Base-by-base conservation (phyloP, 352 stramenopile genomes). In the Globisporangium cystogenes region DNA sequence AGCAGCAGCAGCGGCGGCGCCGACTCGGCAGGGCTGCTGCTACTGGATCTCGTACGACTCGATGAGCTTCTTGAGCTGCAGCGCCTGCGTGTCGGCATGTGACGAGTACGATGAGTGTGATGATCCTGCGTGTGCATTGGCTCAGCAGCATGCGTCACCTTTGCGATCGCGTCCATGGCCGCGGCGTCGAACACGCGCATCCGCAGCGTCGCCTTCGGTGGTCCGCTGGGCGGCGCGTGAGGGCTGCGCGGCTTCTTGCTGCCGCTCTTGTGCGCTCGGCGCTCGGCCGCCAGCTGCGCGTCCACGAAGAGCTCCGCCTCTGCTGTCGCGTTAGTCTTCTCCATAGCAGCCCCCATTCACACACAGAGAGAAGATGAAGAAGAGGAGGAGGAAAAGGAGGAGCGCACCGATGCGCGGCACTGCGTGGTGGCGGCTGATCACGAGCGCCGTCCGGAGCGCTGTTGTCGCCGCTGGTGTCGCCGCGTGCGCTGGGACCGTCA, bases 351-450 rank as follows among this genome's bases (percentile, higher is more conserved):
- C n/a, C n/a, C n/a, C n/a, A n/a, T n/a, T n/a, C 6, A n/a, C 31
- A 21, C 21, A 8, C 37, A 36, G 14, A 8, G 1, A 33, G 31
- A 29, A 0, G n/a, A 27, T 10, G 12, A n/a, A n/a, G n/a, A n/a
- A n/a, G n/a, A n/a, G n/a, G n/a, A n/a, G n/a, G n/a, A n/a, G n/a
- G n/a, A n/a, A n/a, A n/a, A n/a, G n/a, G n/a, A n/a, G n/a, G 20
- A 21, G 8, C 68, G 27, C 70, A 90, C 79, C 76, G 31, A 90
- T 72, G 15, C 55, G 72, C 57, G 79, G 79, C 20, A 90, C 53
- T 18, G 59, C 16, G 23, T 70, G 70, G n/a, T 51, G 63, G 24
- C 65, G 64, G 53, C 86, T 87, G 42, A 90, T 66, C 15, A 87
- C 68, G n/a, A 90, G 53, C 16, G 69, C 76, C 14, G 64, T 69